Percentiles rank a stretch among this genome's conserved stretches.
Evolutionary conservation across 2,329 filamentous ascomycete genomes (phyloP).

Genomic region (Arthrocladium fulminans): DNA sequence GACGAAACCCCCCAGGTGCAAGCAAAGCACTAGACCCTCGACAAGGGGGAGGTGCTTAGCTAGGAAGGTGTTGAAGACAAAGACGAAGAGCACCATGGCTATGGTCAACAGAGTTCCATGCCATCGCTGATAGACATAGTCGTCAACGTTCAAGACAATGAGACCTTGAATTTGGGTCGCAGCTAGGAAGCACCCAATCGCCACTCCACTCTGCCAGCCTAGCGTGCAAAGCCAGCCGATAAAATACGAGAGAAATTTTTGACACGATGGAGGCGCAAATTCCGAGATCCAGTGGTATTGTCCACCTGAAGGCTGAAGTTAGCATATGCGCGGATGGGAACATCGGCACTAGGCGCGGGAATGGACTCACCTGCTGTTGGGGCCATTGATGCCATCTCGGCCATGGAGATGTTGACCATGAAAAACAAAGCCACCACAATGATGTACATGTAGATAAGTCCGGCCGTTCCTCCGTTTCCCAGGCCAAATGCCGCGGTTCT

Average conservation of each 20-base stretch:
- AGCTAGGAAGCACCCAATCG: slow-evolving; percentile 30
- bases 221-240: slow-evolving; percentile 25
- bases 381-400: slow-evolving; percentile 26
- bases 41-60: slow-evolving; percentile 32
- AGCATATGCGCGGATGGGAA: background rate
- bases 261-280: slow-evolving; percentile 20
- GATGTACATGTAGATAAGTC: slow-evolving; percentile 28
- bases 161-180: slow-evolving; percentile 38
- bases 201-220: slow-evolving; percentile 22
- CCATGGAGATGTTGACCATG: slow-evolving; percentile 19
- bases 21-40: slow-evolving; percentile 32
- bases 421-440: slow-evolving; percentile 28
- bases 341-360: background rate
- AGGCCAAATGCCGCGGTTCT: slow-evolving; percentile 14
- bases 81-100: slow-evolving; percentile 30
- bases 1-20: slow-evolving; percentile 35
- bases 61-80: slow-evolving; percentile 35
- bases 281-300: slow-evolving; percentile 32
- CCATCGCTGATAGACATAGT: slow-evolving; percentile 35
- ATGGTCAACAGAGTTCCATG: slow-evolving; percentile 37
- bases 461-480: slow-evolving; percentile 27
- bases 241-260: slow-evolving; percentile 11
- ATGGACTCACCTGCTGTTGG: slow-evolving; percentile 23
- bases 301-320: slow-evolving; percentile 26
- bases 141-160: slow-evolving; percentile 33